phyloP scores from a whole-genome alignment of 2,329 filamentous ascomycete genomes.

The Exutisphaerella laricina region DNA sequence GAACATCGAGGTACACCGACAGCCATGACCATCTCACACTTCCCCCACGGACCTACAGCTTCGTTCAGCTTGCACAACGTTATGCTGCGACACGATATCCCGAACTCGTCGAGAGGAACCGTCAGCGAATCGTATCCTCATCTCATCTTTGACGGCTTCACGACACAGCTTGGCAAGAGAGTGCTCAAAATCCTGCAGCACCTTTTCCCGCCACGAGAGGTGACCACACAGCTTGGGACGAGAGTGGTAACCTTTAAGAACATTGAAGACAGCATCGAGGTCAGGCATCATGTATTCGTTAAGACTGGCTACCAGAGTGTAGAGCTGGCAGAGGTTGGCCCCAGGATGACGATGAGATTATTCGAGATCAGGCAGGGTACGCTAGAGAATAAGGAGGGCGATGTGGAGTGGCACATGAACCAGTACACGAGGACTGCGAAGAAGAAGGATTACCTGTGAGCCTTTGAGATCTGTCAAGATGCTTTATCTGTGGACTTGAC shows the following conservation, averaged over 20 bases:
- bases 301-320: slow-evolving; percentile 86
- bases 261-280: slow-evolving; percentile 79
- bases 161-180: slow-evolving; percentile 69
- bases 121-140: slow-evolving; percentile 92
- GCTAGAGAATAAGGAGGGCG: slow-evolving; percentile 88
- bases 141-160: slow-evolving; percentile 92
- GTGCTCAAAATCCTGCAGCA: slow-evolving; percentile 91
- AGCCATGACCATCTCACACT: slow-evolving; percentile 77
- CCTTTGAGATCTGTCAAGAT: too few relatives aligned
- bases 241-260: slow-evolving; percentile 92
- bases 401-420: slow-evolving; percentile 93
- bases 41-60: slow-evolving; percentile 81
- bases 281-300: slow-evolving; percentile 91
- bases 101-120: slow-evolving; percentile 77
- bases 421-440: slow-evolving; percentile 89
- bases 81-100: slow-evolving; percentile 85
- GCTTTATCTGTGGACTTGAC: too few relatives aligned
- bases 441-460: slow-evolving; percentile 92
- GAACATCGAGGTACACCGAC: slow-evolving; percentile 92
- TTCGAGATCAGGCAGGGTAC: slow-evolving; percentile 93
- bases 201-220: slow-evolving; percentile 83
- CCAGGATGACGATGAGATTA: slow-evolving; percentile 92
- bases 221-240: slow-evolving; percentile 74
- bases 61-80: slow-evolving; percentile 91
- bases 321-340: slow-evolving; percentile 82